Evolutionary conservation across 1,284 basidiomycete species (phyloP).

Genomic region (Ceratobasidium theobromae): DNA sequence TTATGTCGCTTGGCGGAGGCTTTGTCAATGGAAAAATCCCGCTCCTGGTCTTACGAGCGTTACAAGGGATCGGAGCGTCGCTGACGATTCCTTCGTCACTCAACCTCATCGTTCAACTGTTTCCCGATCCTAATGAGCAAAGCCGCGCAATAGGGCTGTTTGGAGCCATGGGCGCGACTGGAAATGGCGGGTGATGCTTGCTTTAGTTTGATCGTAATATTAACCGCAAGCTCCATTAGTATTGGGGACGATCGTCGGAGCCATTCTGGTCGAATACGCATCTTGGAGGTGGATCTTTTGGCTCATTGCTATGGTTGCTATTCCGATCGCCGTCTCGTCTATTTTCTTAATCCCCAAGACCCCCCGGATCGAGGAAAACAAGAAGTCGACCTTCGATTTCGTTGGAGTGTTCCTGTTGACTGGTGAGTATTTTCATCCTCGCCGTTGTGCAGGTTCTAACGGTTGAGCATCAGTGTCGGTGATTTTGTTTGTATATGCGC

Average conservation of each 20-base stretch:
- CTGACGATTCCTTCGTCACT: constrained; percentile 52
- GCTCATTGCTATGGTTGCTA: constrained; percentile 47
- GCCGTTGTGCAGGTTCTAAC: neutral
- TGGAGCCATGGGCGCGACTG: constrained; percentile 50
- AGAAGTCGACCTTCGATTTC: constrained; percentile 41
- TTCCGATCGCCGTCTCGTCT: constrained; percentile 45
- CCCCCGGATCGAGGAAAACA: constrained; percentile 31
- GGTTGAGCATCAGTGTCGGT: constrained; percentile 39
- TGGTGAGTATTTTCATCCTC: constrained; percentile 34
- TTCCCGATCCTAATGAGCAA: constrained; percentile 50
- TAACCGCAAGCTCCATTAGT: constrained; percentile 40
- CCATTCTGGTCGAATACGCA: constrained; percentile 45
- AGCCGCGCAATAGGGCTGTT: constrained; percentile 51
- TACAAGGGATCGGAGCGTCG: constrained; percentile 32
- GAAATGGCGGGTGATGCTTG: constrained; percentile 45
- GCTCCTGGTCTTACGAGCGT: constrained; percentile 32
- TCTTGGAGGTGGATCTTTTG: constrained; percentile 53
- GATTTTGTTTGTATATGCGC: too few relatives aligned
- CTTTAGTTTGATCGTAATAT: too few relatives aligned
- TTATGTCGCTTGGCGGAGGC: constrained; percentile 30
- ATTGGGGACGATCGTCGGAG: constrained; percentile 44
- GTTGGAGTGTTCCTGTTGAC: constrained; percentile 43
- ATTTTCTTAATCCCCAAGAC: constrained; percentile 44
- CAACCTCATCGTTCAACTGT: constrained; percentile 50
- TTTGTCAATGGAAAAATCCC: constrained; percentile 31